phyloP scores from a whole-genome alignment of 163 green algal genomes.

The Prototheca stagnorum region DNA sequence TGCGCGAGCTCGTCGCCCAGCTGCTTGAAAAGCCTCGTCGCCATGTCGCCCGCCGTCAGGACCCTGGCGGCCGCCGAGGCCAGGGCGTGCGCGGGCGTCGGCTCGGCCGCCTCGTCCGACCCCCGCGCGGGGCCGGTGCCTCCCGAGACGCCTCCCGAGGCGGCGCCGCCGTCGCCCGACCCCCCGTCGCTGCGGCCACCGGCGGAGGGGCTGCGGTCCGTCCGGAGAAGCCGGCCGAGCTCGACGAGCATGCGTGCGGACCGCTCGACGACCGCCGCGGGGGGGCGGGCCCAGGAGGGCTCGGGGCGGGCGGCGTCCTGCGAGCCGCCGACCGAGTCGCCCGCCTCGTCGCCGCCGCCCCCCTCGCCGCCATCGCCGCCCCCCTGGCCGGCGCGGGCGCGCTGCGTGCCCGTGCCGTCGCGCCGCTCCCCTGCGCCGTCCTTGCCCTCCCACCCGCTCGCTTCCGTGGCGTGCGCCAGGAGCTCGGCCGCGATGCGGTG shows the following conservation, averaged over 20 bases:
- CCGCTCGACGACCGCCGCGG: slow-evolving; percentile 3
- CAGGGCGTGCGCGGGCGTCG: background rate
- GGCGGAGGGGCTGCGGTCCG: no score
- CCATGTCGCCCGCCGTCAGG: slow-evolving; percentile 25
- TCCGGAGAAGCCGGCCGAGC: slow-evolving; percentile 7
- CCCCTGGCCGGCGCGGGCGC: background rate
- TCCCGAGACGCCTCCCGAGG: slow-evolving; percentile 2
- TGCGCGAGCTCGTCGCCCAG: slow-evolving; percentile 32
- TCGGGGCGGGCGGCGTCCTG: background rate
- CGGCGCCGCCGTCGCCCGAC: slow-evolving; percentile 4
- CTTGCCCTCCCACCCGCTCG: no score
- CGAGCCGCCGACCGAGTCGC: background rate
- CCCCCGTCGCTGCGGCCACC: no score
- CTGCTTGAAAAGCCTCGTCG: slow-evolving; percentile 31
- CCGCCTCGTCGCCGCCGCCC: no score
- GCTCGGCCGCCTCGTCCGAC: background rate
- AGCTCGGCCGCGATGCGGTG: background rate
- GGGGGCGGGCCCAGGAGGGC: background rate
- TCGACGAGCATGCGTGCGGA: slow-evolving; percentile 4
- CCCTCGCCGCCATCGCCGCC: background rate
- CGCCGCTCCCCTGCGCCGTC: no score
- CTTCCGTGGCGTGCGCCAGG: no score
- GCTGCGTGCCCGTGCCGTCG: background rate
- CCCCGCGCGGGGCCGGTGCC: background rate
- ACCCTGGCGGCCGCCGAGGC: no score